Conservation (phyloP, 306 rosid genomes). For the Cicer chorassanicum region DNA sequence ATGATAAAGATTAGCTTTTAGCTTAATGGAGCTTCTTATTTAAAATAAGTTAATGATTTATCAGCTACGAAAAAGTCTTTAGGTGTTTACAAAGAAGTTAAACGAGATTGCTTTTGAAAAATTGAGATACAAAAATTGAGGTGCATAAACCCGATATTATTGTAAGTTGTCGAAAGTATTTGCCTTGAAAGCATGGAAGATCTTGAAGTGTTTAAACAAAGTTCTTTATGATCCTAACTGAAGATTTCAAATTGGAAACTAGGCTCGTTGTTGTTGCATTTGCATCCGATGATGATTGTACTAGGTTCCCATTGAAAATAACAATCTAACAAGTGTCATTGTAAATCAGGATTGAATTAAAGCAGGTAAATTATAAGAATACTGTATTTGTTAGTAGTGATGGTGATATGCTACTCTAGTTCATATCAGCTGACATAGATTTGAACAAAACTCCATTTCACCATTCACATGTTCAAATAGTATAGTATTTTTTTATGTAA, state of each 20-base stretch:
- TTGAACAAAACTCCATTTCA: not conserved
- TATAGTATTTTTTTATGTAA: not conserved
- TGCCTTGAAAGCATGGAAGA: not conserved
- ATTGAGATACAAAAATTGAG: not conserved
- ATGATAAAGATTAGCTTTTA: not conserved
- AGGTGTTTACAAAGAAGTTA: not conserved
- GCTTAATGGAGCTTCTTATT: not conserved
- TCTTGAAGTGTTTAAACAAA: conserved; percentile 1
- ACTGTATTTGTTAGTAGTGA: not conserved
- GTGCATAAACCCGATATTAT: not conserved
- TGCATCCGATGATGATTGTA: not conserved
- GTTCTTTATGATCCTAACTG: conserved; percentile 22
- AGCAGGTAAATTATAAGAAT: not conserved
- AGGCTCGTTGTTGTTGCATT: not conserved
- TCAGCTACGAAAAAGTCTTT: not conserved
- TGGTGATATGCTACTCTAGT: not conserved
- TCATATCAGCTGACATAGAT: not conserved
- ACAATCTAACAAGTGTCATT: not conserved
- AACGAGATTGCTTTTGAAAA: not conserved
- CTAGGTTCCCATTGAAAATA: not conserved
- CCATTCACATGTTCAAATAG: not conserved
- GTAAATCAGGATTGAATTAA: not conserved
- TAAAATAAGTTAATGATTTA: not conserved
- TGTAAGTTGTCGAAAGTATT: not conserved
- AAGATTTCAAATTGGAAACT: not conserved